phyloP scores from a whole-genome alignment of 805 yeast species.

The Maudiozyma serrabonitensis region DNA sequence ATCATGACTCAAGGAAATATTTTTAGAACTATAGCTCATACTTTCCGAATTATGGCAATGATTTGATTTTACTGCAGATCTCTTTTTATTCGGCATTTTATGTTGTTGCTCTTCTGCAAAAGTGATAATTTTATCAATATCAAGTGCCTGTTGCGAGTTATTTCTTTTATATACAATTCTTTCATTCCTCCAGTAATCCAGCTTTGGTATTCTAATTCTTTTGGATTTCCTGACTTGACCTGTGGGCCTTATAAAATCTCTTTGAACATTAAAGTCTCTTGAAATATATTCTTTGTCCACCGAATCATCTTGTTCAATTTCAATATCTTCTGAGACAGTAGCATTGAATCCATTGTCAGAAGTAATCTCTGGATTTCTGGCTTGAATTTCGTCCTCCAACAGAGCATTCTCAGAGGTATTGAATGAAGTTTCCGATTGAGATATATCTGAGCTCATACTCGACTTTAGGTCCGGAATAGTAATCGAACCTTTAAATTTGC shows the following conservation, averaged over 20 bases:
- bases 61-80: neutral
- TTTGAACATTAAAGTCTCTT: neutral
- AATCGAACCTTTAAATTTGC: neutral
- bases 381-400: constrained; percentile 16
- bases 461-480: constrained; percentile 48
- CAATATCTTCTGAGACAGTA: too few relatives aligned
- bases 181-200: constrained; percentile 83
- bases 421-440: constrained; percentile 12
- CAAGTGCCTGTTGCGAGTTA: constrained; percentile 38
- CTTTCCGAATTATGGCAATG: neutral
- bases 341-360: neutral
- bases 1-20: neutral
- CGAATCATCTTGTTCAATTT: too few relatives aligned
- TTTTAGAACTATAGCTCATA: too few relatives aligned
- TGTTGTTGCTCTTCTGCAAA: constrained; percentile 10
- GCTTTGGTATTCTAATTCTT: constrained; percentile 57
- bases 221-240: constrained; percentile 44
- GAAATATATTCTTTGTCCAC: too few relatives aligned
- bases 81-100: neutral
- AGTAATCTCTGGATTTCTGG: neutral
- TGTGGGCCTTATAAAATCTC: neutral
- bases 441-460: constrained; percentile 56
- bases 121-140: constrained; percentile 50
- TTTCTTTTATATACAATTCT: constrained; percentile 47
- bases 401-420: constrained; percentile 23